These are phyloP conservation scores for Sarocladium kiliense DNA, from an alignment of 2,329 filamentous ascomycete species.

Conservation along the genomic window DNA sequence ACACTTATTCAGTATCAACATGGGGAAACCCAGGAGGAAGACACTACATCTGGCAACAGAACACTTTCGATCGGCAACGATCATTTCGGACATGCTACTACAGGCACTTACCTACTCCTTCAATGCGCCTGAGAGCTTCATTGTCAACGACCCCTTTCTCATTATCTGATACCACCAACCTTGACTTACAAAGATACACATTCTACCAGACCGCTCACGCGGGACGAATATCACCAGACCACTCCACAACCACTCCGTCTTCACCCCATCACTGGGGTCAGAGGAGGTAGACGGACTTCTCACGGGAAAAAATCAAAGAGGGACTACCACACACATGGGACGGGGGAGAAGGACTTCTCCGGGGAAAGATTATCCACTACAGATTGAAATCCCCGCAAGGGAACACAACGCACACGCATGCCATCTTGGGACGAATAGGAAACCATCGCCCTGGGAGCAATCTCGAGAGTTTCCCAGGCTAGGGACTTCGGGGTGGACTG, in stretches of 20 bases:
- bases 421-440: too few relatives aligned
- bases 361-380: background rate
- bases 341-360: background rate
- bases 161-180: background rate
- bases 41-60: slow-evolving; percentile 9
- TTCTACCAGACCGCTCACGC: background rate
- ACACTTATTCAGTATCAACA: background rate
- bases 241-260: background rate
- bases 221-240: background rate
- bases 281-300: too few relatives aligned
- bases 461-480: too few relatives aligned
- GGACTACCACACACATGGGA: background rate
- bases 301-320: background rate
- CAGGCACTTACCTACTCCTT: too few relatives aligned
- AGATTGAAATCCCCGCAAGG: background rate
- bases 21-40: background rate
- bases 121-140: background rate
- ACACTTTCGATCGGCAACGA: slow-evolving; percentile 6
- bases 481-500: background rate
- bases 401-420: background rate
- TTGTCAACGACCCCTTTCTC: background rate
- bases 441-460: too few relatives aligned
- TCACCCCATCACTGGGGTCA: too few relatives aligned
- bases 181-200: background rate
- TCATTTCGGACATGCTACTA: slow-evolving; percentile 4